phyloP scores from a whole-genome alignment of 2,329 filamentous ascomycete species.

The Calonectria crousiana region DNA sequence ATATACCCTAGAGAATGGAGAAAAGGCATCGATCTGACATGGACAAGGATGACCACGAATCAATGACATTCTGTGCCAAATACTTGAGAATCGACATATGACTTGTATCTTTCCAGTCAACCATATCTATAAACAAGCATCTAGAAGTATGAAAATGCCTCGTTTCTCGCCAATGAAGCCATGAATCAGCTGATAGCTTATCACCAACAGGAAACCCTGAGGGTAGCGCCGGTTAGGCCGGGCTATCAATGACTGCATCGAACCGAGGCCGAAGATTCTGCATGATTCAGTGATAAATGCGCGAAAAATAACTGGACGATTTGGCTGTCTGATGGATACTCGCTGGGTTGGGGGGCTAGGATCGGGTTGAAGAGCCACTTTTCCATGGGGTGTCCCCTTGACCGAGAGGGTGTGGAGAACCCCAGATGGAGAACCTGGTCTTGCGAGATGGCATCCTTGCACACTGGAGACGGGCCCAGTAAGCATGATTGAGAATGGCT shows the following conservation, averaged over 20 bases:
- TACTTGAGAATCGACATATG: neutral
- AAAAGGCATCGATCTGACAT: neutral
- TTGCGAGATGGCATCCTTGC: neutral
- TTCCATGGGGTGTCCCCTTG: neutral
- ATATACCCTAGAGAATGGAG: neutral
- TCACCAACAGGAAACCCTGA: neutral
- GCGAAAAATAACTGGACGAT: neutral
- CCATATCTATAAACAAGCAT: neutral
- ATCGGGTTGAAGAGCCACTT: neutral
- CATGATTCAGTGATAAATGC: neutral
- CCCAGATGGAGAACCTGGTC: neutral
- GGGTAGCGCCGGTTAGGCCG: neutral
- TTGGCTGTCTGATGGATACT: neutral
- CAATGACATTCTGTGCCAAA: neutral
- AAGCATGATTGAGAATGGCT: neutral
- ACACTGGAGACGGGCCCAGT: neutral
- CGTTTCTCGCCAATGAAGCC: neutral
- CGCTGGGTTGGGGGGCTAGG: neutral
- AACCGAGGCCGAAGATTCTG: neutral
- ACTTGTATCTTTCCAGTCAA: neutral
- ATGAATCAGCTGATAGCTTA: neutral
- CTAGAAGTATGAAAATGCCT: neutral
- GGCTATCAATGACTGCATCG: neutral
- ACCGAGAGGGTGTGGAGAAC: neutral
- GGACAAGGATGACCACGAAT: neutral